Percentiles rank a stretch among this genome's conserved stretches.
Evolutionary conservation across 164 flowering plant species (phyloP).

Genomic region (Stephania yunnanensis): DNA sequence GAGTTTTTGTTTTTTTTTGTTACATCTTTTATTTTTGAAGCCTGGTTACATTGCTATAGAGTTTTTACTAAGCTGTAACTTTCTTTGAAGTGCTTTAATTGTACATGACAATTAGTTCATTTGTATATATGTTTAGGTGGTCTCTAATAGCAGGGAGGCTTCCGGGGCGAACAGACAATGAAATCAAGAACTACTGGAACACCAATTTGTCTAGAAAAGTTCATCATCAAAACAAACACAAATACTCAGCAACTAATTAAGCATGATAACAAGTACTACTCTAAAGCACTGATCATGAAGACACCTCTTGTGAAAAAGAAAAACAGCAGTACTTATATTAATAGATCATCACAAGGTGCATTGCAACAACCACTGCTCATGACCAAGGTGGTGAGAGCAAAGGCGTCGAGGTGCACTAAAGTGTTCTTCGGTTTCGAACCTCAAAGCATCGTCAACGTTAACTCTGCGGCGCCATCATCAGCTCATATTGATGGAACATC

Average conservation of each 20-base stretch:
- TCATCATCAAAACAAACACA: background rate
- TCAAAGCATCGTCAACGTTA: background rate
- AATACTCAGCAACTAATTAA: background rate
- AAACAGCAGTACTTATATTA: background rate
- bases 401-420: slow-evolving; percentile 22
- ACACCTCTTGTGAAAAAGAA: background rate
- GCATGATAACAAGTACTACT: background rate
- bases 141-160: slow-evolving; percentile 25
- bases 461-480: background rate
- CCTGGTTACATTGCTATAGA: too few species aligned
- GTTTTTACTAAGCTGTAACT: too few species aligned
- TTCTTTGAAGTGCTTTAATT: too few species aligned
- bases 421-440: background rate
- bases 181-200: slow-evolving; percentile 34
- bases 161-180: slow-evolving; percentile 32
- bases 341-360: too few species aligned
- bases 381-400: slow-evolving; percentile 12
- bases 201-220: slow-evolving; percentile 20
- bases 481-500: background rate
- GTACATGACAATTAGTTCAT: background rate
- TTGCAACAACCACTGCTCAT: background rate
- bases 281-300: background rate
- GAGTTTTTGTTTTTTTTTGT: too few species aligned
- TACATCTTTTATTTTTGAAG: too few species aligned
- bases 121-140: slow-evolving; percentile 15